Conservation (phyloP, 2,329 filamentous ascomycete genomes). For the Aspergillus fructus region DNA sequence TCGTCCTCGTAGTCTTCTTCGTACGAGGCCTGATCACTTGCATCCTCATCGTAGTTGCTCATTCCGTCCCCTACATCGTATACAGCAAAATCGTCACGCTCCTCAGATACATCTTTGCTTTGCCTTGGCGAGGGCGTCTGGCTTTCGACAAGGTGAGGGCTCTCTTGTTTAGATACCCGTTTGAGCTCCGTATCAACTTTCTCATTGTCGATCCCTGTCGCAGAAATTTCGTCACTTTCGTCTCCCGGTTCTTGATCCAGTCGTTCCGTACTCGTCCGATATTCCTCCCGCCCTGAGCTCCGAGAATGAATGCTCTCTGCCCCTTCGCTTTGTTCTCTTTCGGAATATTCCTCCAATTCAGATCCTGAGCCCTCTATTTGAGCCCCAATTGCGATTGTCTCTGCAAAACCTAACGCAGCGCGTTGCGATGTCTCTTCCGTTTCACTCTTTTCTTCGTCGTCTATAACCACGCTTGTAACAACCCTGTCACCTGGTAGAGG, state of each 20-base stretch:
- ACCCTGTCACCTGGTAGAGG: not conserved
- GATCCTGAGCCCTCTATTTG: not conserved
- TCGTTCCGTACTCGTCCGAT: slow-evolving; percentile 1
- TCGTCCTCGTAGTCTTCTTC: slow-evolving; percentile 16
- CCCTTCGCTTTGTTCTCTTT: not conserved
- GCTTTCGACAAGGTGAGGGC: not conserved
- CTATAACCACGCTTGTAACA: not conserved
- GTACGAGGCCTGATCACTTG: slow-evolving; percentile 4
- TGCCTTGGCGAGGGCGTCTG: not conserved
- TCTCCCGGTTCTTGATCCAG: not conserved
- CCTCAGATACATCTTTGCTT: not conserved
- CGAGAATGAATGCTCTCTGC: not conserved
- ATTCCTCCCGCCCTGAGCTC: not conserved
- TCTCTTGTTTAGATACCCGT: slow-evolving; percentile 20
- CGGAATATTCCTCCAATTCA: not conserved
- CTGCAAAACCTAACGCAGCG: not conserved
- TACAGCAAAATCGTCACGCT: not conserved
- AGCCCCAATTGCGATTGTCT: not conserved
- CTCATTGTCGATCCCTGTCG: not conserved
- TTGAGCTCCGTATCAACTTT: slow-evolving; percentile 21
- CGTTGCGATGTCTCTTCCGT: not conserved
- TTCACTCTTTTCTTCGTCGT: not conserved
- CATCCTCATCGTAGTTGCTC: slow-evolving; percentile 4
- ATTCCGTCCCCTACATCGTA: slow-evolving; percentile 6
- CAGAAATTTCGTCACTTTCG: not conserved